Conservation (phyloP, 164 flowering plant species). For the Brasenia schreberi region DNA sequence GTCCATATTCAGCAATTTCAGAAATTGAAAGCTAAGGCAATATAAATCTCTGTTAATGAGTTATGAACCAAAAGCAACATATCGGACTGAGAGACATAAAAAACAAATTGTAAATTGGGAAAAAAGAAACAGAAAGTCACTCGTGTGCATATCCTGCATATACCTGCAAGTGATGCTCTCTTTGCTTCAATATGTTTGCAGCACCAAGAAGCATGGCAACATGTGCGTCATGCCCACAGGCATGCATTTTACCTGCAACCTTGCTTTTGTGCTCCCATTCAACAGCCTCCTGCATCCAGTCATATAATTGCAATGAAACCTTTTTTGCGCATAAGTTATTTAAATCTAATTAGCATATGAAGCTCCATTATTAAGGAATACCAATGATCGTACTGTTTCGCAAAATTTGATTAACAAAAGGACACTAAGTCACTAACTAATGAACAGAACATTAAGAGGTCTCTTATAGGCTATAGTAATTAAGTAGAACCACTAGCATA, state of each 20-base stretch:
- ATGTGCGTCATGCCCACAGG: constrained; percentile 97
- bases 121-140: not conserved
- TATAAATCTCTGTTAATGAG: not conserved
- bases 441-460: too few relatives aligned
- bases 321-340: not conserved
- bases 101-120: not conserved
- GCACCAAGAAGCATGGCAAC: constrained; percentile 94
- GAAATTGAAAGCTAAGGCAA: not conserved
- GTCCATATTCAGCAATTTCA: not conserved
- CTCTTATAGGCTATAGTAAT: too few relatives aligned
- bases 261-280: constrained; percentile 89
- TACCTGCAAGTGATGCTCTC: constrained; percentile 54
- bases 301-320: not conserved
- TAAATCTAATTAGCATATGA: not conserved
- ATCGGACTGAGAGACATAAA: too few relatives aligned
- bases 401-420: too few relatives aligned
- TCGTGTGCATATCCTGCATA: not conserved
- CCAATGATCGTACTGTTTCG: too few relatives aligned
- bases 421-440: too few relatives aligned
- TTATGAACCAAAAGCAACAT: not conserved
- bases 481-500: too few relatives aligned
- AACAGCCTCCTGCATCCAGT: constrained; percentile 47
- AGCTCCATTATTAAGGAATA: not conserved
- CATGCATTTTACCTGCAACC: constrained; percentile 80
- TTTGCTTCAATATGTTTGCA: constrained; percentile 54